Conservation (phyloP, 495 filamentous ascomycete species). For the Aspergillus sparsus region DNA sequence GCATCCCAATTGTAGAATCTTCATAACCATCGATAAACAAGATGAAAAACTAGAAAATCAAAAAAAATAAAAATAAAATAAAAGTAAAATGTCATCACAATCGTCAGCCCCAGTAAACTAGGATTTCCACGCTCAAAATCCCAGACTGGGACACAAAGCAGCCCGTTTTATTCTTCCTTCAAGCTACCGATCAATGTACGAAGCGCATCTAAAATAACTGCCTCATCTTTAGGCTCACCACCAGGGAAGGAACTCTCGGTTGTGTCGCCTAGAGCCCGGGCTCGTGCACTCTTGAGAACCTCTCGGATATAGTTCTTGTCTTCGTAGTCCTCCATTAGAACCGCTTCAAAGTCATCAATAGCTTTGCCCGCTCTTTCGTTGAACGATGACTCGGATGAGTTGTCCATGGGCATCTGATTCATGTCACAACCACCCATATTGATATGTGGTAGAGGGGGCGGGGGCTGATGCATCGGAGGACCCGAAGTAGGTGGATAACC, state of each 20-base stretch:
- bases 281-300: constrained; percentile 51
- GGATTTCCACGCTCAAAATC: neutral
- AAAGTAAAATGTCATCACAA: constrained; percentile 28
- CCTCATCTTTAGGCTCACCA: constrained; percentile 50
- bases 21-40: constrained; percentile 27
- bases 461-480: constrained; percentile 29
- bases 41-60: no score
- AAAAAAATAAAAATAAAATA: constrained; percentile 14
- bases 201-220: constrained; percentile 47
- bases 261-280: constrained; percentile 45
- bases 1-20: constrained; percentile 12
- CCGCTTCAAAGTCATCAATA: constrained; percentile 52
- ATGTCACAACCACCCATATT: constrained; percentile 39
- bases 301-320: constrained; percentile 54
- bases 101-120: constrained; percentile 17
- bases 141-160: neutral
- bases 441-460: constrained; percentile 7
- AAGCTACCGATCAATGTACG: constrained; percentile 45
- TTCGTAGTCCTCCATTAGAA: constrained; percentile 52
- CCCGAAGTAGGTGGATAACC: constrained; percentile 30
- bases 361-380: constrained; percentile 51
- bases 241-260: constrained; percentile 50
- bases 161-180: constrained; percentile 34
- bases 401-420: constrained; percentile 49
- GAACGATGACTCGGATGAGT: constrained; percentile 47